phyloP scores from a whole-genome alignment of 1,284 basidiomycete genomes.

The Naganishia sp. region DNA sequence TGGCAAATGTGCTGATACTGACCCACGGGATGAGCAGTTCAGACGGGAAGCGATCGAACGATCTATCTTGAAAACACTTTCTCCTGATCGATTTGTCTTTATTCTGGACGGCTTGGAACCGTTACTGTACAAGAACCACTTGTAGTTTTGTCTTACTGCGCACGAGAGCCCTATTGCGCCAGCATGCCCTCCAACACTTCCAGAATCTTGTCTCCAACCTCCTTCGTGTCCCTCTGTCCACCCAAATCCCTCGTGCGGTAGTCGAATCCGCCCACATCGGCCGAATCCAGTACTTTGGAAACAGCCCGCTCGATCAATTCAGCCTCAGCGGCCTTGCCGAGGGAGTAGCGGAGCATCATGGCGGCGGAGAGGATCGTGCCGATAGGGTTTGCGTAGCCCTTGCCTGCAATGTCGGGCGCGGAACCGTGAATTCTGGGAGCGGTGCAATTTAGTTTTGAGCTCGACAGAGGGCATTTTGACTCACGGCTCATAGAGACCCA shows the following conservation, averaged over 20 bases:
- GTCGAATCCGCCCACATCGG: conserved; percentile 71
- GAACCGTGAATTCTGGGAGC: conserved; percentile 66
- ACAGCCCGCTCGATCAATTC: conserved; percentile 85
- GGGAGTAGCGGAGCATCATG: conserved; percentile 91
- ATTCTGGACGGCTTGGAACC: too few species aligned
- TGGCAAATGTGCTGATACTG: too few species aligned
- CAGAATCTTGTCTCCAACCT: conserved; percentile 79
- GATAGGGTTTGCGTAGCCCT: conserved; percentile 94
- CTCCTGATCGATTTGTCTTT: too few species aligned
- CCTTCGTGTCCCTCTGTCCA: conserved; percentile 70
- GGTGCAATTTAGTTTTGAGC: too few species aligned
- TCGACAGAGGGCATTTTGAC: conserved; percentile 13
- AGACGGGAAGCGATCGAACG: too few species aligned
- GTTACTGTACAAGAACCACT: background rate
- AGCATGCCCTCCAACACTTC: conserved; percentile 67
- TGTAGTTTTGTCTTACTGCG: background rate
- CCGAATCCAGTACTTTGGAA: conserved; percentile 77
- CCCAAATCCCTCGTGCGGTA: conserved; percentile 86
- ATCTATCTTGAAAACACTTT: too few species aligned
- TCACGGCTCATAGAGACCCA: conserved; percentile 90
- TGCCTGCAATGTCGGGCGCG: conserved; percentile 93
- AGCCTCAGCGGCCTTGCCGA: conserved; percentile 81
- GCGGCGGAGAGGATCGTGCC: conserved; percentile 96
- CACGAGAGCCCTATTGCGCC: background rate
- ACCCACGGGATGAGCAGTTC: too few species aligned